phyloP scores from a whole-genome alignment of 106 monocot genomes.

The Narthecium ossifragum region DNA sequence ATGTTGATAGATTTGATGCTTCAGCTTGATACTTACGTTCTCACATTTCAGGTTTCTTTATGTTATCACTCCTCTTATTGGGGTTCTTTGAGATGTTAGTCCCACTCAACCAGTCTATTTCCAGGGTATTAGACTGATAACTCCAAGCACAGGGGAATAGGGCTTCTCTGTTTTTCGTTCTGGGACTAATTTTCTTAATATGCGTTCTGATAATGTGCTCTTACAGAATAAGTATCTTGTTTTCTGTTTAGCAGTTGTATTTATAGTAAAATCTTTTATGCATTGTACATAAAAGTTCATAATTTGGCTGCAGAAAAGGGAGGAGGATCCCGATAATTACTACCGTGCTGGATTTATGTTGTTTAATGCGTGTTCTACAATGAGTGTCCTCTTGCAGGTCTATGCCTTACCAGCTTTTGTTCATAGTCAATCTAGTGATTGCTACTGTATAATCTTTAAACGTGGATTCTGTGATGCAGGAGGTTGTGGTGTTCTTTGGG shows the following conservation, averaged over 20 bases:
- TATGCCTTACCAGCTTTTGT: neutral
- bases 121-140: neutral
- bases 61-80: neutral
- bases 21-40: too few species aligned
- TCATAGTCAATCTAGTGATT: neutral
- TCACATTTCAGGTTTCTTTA: neutral
- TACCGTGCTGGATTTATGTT: conserved; percentile 33
- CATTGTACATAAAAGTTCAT: too few species aligned
- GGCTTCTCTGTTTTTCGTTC: neutral
- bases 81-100: neutral
- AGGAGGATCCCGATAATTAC: conserved; percentile 44
- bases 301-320: conserved; percentile 26
- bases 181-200: too few species aligned
- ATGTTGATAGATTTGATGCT: neutral
- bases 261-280: too few species aligned
- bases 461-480: conserved; percentile 20
- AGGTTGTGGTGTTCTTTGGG: conserved; percentile 26
- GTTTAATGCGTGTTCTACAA: conserved; percentile 41
- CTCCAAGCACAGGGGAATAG: neutral
- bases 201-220: too few species aligned
- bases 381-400: conserved; percentile 46
- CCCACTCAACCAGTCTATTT: too few species aligned
- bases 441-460: too few species aligned
- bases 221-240: too few species aligned
- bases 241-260: too few species aligned